These are phyloP conservation scores for Rhododendron kiyosumense DNA, from an alignment of 148 eudicot species.

Conservation along the genomic window DNA sequence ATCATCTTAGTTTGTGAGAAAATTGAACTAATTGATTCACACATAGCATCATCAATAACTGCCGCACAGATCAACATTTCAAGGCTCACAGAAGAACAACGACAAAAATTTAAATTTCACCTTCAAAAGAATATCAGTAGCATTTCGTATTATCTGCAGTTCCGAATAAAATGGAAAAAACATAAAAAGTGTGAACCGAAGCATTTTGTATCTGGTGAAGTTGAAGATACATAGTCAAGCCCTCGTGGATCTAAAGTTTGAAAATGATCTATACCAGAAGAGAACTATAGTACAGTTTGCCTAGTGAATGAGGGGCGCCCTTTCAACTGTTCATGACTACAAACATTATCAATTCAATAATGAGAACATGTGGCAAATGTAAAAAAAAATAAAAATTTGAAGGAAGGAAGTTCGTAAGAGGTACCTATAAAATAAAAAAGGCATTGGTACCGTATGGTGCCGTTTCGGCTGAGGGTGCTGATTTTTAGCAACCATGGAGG, in stretches of 20 bases:
- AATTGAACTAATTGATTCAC: conserved; percentile 25
- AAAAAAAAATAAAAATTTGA: too few species aligned
- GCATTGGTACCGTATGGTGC: too few species aligned
- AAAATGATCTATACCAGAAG: background rate
- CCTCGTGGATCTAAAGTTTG: background rate
- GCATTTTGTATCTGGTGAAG: background rate
- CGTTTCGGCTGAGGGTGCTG: too few species aligned
- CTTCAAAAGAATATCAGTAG: background rate
- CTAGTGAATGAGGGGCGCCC: background rate
- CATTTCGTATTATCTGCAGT: background rate
- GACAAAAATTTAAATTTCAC: background rate
- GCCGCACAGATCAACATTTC: conserved; percentile 13
- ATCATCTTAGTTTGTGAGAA: too few species aligned
- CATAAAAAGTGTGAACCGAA: background rate
- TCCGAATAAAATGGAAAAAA: background rate
- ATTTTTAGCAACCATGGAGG: too few species aligned
- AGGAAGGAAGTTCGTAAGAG: too few species aligned
- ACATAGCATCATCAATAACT: conserved; percentile 80
- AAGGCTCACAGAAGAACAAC: background rate
- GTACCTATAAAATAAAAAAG: too few species aligned
- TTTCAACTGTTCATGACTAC: too few species aligned
- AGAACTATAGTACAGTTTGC: background rate
- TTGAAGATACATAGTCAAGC: background rate
- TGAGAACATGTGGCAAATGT: too few species aligned
- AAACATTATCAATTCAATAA: too few species aligned